These are phyloP conservation scores for Cyanodermella asteris DNA, from an alignment of 2,329 filamentous ascomycete species.

Conservation along the genomic window DNA sequence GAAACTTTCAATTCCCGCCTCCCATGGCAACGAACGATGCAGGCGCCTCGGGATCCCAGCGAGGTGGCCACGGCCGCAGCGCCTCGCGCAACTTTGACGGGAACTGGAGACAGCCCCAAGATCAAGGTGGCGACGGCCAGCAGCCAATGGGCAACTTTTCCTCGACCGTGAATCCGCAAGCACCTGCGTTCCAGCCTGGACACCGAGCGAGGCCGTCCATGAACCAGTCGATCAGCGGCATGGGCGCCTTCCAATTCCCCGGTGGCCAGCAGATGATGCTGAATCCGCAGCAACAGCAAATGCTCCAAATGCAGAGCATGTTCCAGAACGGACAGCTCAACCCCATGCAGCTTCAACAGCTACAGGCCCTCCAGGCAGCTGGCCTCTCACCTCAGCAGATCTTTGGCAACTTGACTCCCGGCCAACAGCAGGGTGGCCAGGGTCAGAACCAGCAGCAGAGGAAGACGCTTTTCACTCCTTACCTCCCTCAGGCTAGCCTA, in stretches of 20 bases:
- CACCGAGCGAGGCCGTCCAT: constrained; percentile 73
- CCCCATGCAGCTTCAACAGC: constrained; percentile 67
- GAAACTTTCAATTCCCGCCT: constrained; percentile 48
- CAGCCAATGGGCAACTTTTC: constrained; percentile 41
- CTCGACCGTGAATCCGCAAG: constrained; percentile 49
- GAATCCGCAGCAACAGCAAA: constrained; percentile 61
- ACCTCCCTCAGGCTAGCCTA: constrained; percentile 81
- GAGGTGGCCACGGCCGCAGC: constrained; percentile 50
- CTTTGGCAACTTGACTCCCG: constrained; percentile 36
- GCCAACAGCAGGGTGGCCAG: constrained; percentile 58
- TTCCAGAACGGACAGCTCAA: constrained; percentile 72
- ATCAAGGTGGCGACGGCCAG: constrained; percentile 23
- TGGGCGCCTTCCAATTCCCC: constrained; percentile 77
- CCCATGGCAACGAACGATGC: constrained; percentile 29
- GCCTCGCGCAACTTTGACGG: constrained; percentile 89
- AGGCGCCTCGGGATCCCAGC: constrained; percentile 35
- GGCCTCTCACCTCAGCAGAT: constrained; percentile 57
- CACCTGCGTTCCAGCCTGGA: constrained; percentile 67
- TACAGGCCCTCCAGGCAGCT: constrained; percentile 79
- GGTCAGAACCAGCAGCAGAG: constrained; percentile 59
- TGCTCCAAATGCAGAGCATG: constrained; percentile 58
- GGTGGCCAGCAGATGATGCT: constrained; percentile 74
- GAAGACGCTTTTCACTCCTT: constrained; percentile 96
- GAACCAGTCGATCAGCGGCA: constrained; percentile 61
- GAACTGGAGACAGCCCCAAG: constrained; percentile 80